Conservation (phyloP, 2,329 filamentous ascomycete species). For the Alternaria angustiovoidea region DNA sequence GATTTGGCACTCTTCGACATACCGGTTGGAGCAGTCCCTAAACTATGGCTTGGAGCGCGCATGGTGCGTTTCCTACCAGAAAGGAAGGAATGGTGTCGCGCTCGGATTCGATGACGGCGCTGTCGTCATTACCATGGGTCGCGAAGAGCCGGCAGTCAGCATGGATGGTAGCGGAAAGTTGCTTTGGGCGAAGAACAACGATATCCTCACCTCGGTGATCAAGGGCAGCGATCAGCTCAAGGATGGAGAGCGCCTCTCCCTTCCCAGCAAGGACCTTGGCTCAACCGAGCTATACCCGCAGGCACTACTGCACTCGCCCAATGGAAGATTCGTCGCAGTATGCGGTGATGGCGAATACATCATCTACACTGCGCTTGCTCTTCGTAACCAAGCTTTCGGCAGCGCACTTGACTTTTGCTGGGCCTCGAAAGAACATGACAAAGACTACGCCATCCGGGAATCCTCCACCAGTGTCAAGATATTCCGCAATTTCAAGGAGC, state of each 20-base stretch:
- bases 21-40: slow-evolving; percentile 91
- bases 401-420: slow-evolving; percentile 95
- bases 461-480: slow-evolving; percentile 94
- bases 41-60: slow-evolving; percentile 96
- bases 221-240: slow-evolving; percentile 90
- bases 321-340: slow-evolving; percentile 86
- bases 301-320: slow-evolving; percentile 93
- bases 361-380: slow-evolving; percentile 95
- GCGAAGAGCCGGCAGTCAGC: slow-evolving; percentile 95
- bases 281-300: slow-evolving; percentile 97
- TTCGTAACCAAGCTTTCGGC: slow-evolving; percentile 97
- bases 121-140: slow-evolving; percentile 95
- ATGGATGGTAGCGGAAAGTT: slow-evolving; percentile 97
- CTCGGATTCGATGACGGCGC: slow-evolving; percentile 98
- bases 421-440: slow-evolving; percentile 97
- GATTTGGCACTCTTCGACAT: slow-evolving; percentile 98
- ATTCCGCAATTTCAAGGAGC: slow-evolving; percentile 97
- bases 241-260: slow-evolving; percentile 84
- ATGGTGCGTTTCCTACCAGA: slow-evolving; percentile 97
- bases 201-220: slow-evolving; percentile 93
- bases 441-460: slow-evolving; percentile 97
- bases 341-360: slow-evolving; percentile 99
- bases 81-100: slow-evolving; percentile 91
- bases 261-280: slow-evolving; percentile 93
- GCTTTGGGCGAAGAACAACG: slow-evolving; percentile 94